Evolutionary conservation across 768 basidiomycete species (phyloP), one percentile per base, ranked within the genome.

Genomic region (Leccinum variicolor): DNA sequence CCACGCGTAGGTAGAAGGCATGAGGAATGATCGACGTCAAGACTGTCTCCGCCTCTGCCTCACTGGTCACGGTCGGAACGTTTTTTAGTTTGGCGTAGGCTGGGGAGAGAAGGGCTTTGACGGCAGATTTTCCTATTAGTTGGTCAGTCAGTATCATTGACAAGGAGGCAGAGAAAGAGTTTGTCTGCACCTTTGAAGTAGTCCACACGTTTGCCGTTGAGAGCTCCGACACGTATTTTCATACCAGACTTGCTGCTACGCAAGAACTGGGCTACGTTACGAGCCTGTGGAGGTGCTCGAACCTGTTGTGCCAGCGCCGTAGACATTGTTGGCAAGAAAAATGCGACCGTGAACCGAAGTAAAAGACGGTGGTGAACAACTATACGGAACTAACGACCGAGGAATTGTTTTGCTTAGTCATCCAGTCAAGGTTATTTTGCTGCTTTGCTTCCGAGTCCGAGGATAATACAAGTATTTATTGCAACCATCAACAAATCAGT

Each of bases 161-260:
- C 46, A 33, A 62, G 4, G 21, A 33, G 15, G 43, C 2, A 0
- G 23, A 25, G 25, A 29, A 23, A 26, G 21, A 19, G 1, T 11
- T n/a, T 23, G 25, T 33, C 31, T 81, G 64, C 52, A 94, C 96
- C 97, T 79, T 94, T 99, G 81, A 98, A 99, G 76, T 98, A 99
- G 74, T 98, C 96, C 52, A 95, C 76, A 34, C 96, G 87, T 74
- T 96, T 97, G 23, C 96, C 96, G 65, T 92, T 92, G 67, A 98
- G 76, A 9, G 94, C 89, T 21, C 97, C 97, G 10, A 89, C 87
- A 62, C 92, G 82, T 54, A 87, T 82, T 78, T 97, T 98, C 66
- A 98, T 85, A 2, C 92, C 92, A 14, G 92, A 81, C 66, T 86
- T 87, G 64, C 89, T 87, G 62, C 90, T 87, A 47, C 97, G 85